Evolutionary conservation across 805 yeast species (phyloP).

Genomic region (Candida odintsovae): DNA sequence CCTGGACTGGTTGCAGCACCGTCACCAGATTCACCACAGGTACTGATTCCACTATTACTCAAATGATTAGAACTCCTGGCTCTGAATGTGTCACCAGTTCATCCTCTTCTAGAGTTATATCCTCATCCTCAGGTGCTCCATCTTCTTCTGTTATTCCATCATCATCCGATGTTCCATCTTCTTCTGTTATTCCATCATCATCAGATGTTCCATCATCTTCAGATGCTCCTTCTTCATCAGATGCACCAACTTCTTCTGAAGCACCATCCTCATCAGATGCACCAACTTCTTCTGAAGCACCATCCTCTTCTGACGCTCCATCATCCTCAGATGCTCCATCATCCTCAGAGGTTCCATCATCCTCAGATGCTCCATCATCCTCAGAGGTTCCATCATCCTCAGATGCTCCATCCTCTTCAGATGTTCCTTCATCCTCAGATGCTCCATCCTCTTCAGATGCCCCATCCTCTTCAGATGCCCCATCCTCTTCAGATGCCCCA

Average conservation of each 20-base stretch:
- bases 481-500: too few species aligned
- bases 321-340: neutral
- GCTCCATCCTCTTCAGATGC: too few species aligned
- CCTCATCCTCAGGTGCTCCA: neutral
- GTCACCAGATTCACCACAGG: slow-evolving; percentile 9
- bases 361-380: neutral
- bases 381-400: too few species aligned
- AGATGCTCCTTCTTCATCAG: neutral
- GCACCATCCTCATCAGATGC: neutral
- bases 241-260: neutral
- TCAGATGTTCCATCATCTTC: neutral
- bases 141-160: neutral
- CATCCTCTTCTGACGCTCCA: neutral
- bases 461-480: too few species aligned
- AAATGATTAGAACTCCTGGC: slow-evolving; percentile 5
- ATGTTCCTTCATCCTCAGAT: too few species aligned
- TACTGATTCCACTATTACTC: slow-evolving; percentile 5
- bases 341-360: too few species aligned
- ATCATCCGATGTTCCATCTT: neutral
- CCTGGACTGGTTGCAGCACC: slow-evolving; percentile 6
- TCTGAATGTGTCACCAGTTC: neutral
- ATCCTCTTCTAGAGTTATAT: too few species aligned
- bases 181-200: neutral
- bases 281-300: neutral
- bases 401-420: too few species aligned